phyloP scores from a whole-genome alignment of 371 early-diverging fungal species.

The Smittium mucronatum region DNA sequence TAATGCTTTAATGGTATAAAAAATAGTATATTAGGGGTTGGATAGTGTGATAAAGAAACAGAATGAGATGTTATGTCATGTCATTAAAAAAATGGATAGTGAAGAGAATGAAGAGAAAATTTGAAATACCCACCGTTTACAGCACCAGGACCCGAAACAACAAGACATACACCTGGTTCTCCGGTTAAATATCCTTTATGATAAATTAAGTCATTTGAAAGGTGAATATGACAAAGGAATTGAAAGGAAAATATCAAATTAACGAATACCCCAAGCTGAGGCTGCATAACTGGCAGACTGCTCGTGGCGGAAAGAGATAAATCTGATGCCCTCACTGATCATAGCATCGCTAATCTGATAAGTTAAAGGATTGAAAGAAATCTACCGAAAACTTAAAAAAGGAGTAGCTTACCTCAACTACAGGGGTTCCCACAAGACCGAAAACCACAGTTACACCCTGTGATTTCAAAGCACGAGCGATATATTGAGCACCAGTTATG shows the following conservation, averaged over 20 bases:
- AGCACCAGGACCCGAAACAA: slow-evolving; percentile 69
- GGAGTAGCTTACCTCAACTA: slow-evolving; percentile 32
- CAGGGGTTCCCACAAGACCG: slow-evolving; percentile 77
- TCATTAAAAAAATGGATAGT: no score
- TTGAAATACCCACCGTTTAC: slow-evolving; percentile 36
- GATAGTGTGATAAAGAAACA: not conserved
- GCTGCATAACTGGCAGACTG: slow-evolving; percentile 70
- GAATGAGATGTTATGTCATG: no score
- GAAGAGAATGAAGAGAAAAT: no score
- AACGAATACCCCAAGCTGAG: slow-evolving; percentile 38
- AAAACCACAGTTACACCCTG: slow-evolving; percentile 56
- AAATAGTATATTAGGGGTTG: not conserved
- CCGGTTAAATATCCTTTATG: slow-evolving; percentile 44
- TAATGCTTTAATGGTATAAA: slow-evolving; percentile 31
- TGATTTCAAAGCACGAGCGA: slow-evolving; percentile 43
- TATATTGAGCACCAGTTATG: slow-evolving; percentile 45
- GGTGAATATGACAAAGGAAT: not conserved
- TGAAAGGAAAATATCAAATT: not conserved
- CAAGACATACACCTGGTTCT: slow-evolving; percentile 57
- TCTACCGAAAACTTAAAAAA: not conserved
- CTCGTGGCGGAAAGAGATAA: slow-evolving; percentile 64
- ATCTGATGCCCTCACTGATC: slow-evolving; percentile 52
- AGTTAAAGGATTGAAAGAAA: slow-evolving; percentile 12
- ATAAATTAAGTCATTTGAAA: not conserved
- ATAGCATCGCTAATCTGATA: slow-evolving; percentile 49